A percentile compares a stretch with the other conserved stretches of the same genome.
Evolutionary conservation across 2,329 filamentous ascomycete genomes (phyloP).

Genomic region (Sporothrix mexicana): DNA sequence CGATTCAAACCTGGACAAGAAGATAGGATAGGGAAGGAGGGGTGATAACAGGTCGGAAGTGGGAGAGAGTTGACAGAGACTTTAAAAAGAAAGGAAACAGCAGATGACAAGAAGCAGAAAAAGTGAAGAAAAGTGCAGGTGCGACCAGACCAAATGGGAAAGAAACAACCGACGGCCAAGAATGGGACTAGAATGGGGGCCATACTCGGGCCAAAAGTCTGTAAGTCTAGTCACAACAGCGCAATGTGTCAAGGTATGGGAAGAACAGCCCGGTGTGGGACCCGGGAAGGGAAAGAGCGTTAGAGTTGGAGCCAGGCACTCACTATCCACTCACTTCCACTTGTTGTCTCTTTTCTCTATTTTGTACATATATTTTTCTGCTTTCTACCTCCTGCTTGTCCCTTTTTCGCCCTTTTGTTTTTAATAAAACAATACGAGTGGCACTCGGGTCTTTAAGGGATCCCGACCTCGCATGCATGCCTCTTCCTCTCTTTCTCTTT

Average conservation of each 20-base stretch:
- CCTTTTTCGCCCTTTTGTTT: background rate
- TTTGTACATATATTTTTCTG: background rate
- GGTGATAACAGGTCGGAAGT: background rate
- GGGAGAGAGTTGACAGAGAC: background rate
- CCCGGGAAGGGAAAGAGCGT: background rate
- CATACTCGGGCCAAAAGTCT: background rate
- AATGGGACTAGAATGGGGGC: slow-evolving; percentile 1
- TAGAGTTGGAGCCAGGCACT: background rate
- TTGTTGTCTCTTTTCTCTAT: background rate
- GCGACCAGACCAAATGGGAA: background rate
- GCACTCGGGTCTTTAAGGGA: slow-evolving; percentile 15
- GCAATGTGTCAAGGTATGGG: background rate
- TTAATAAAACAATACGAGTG: background rate
- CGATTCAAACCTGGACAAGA: background rate
- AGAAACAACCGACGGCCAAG: slow-evolving; percentile 3
- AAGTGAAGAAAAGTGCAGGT: background rate
- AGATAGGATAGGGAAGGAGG: background rate
- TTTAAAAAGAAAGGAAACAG: background rate
- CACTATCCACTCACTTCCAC: background rate
- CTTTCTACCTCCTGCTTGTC: background rate
- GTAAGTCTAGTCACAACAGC: too few relatives aligned
- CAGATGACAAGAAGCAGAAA: background rate
- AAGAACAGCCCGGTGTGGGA: background rate
- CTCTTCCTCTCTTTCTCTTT: background rate
- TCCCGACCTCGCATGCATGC: background rate